Conservation (phyloP, 2,329 filamentous ascomycete genomes). For the Alternaria gaisen region DNA sequence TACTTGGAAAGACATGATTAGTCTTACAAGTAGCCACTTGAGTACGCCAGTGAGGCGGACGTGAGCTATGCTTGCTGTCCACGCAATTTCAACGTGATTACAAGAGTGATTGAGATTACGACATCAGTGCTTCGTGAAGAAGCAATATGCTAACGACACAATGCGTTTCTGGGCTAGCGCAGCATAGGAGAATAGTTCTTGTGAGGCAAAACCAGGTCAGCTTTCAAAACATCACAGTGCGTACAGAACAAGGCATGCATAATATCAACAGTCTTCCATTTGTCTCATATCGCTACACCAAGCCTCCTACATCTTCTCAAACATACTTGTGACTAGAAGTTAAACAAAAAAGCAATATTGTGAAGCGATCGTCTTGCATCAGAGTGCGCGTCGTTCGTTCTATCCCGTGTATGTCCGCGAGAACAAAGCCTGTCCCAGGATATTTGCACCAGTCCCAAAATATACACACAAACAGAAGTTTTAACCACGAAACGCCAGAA, state of each 20-base stretch:
- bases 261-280: conserved; percentile 4
- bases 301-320: conserved; percentile 14
- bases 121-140: background rate
- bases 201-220: background rate
- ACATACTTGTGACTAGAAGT: conserved; percentile 11
- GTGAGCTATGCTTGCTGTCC: background rate
- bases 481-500: conserved; percentile 13
- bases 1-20: background rate
- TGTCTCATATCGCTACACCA: conserved; percentile 19
- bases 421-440: conserved; percentile 7
- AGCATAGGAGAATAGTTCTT: background rate
- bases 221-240: background rate
- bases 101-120: background rate
- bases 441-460: background rate
- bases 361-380: conserved; percentile 11
- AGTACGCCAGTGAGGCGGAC: background rate
- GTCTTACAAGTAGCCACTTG: background rate
- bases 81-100: background rate
- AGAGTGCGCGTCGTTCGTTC: conserved; percentile 4
- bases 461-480: conserved; percentile 3
- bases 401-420: background rate
- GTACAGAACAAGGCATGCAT: background rate
- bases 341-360: conserved; percentile 18
- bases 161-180: background rate
- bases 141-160: background rate